Percentiles rank a stretch among this genome's conserved stretches.
Conservation (phyloP, 2,329 filamentous ascomycete genomes). For the Fusarium tjaetaba region DNA sequence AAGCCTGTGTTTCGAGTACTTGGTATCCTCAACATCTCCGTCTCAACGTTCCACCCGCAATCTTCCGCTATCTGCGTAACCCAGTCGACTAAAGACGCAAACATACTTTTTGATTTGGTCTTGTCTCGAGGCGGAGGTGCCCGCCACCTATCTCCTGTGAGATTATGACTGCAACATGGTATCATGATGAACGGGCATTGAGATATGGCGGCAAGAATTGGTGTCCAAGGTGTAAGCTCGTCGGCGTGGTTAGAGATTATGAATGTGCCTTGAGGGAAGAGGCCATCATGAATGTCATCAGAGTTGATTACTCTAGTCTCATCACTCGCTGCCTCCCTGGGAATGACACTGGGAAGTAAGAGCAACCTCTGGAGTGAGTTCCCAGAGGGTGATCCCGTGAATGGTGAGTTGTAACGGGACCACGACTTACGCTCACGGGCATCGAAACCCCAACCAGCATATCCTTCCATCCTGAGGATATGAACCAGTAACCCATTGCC, state of each 20-base stretch:
- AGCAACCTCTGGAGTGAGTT: slow-evolving; percentile 57
- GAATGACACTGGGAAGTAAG: slow-evolving; percentile 59
- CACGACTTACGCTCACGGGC: slow-evolving; percentile 88
- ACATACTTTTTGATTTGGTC: slow-evolving; percentile 71
- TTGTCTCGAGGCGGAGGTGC: slow-evolving; percentile 66
- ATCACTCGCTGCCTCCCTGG: slow-evolving; percentile 18
- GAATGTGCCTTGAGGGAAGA: slow-evolving; percentile 80
- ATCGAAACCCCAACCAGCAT: slow-evolving; percentile 89
- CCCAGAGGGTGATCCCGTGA: slow-evolving; percentile 41
- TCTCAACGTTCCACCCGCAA: slow-evolving; percentile 81
- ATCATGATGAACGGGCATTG: slow-evolving; percentile 88
- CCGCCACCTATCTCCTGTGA: slow-evolving; percentile 79
- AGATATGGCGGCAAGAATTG: slow-evolving; percentile 81
- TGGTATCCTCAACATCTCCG: slow-evolving; percentile 88
- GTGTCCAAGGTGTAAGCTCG: slow-evolving; percentile 95
- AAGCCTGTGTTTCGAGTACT: slow-evolving; percentile 89
- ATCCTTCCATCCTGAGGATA: slow-evolving; percentile 83
- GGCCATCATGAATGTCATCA: slow-evolving; percentile 63
- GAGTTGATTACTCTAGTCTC: slow-evolving; percentile 20
- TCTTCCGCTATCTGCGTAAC: slow-evolving; percentile 74
- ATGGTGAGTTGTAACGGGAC: slow-evolving; percentile 69
- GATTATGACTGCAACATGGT: slow-evolving; percentile 91
- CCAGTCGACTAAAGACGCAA: slow-evolving; percentile 85
- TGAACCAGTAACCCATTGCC: slow-evolving; percentile 92
- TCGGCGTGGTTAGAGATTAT: slow-evolving; percentile 98